A percentile compares a stretch with the other conserved stretches of the same genome.
These are phyloP conservation scores for Salix viminalis DNA, from an alignment of 345 rosid species.

Conservation along the genomic window DNA sequence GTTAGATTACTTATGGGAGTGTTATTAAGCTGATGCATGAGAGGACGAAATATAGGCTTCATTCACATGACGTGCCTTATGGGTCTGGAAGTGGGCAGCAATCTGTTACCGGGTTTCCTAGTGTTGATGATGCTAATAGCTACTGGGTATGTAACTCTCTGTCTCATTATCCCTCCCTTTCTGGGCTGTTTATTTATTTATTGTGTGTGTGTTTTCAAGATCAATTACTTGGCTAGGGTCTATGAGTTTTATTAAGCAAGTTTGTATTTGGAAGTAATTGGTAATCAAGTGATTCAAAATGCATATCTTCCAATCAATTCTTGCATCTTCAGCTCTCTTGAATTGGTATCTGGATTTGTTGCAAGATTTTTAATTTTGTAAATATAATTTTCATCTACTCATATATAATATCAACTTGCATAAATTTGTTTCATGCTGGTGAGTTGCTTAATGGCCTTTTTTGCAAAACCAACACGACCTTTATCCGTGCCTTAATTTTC, in stretches of 20 bases:
- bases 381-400: not conserved
- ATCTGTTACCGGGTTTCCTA: constrained; percentile 88
- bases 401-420: not conserved
- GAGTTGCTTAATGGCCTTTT: not conserved
- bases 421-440: not conserved
- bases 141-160: constrained; percentile 80
- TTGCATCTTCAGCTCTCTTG: not conserved
- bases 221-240: not conserved
- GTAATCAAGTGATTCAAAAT: not conserved
- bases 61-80: constrained; percentile 97
- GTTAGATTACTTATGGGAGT: constrained; percentile 79
- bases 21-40: constrained; percentile 91
- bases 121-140: constrained; percentile 85
- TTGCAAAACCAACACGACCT: not conserved
- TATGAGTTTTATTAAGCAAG: not conserved
- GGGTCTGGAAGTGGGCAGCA: constrained; percentile 99
- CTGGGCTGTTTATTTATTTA: not conserved
- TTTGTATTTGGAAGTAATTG: not conserved
- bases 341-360: not conserved
- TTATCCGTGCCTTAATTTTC: not conserved
- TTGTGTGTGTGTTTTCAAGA: not conserved
- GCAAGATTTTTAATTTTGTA: not conserved
- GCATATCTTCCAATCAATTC: not conserved
- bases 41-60: constrained; percentile 71
- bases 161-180: not conserved